These are phyloP conservation scores for Diaporthe amygdali DNA, from an alignment of 2,329 filamentous ascomycete genomes.

Conservation along the genomic window DNA sequence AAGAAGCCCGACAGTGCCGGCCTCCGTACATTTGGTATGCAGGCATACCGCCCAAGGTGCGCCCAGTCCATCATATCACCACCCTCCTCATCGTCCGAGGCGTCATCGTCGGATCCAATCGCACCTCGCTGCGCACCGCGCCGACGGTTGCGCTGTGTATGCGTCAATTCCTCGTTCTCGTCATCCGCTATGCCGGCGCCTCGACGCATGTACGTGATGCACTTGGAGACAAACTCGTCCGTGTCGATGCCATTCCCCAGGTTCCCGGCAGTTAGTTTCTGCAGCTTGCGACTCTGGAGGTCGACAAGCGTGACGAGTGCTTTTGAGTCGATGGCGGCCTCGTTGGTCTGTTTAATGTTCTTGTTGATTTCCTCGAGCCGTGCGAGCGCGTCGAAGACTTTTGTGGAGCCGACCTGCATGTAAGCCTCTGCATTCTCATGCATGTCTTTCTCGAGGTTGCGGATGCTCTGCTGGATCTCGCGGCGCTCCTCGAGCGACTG, in stretches of 20 bases:
- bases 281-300: slow-evolving; percentile 77
- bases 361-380: slow-evolving; percentile 69
- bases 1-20: slow-evolving; percentile 84
- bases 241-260: slow-evolving; percentile 79
- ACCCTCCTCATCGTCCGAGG: slow-evolving; percentile 71
- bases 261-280: slow-evolving; percentile 76
- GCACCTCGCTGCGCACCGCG: slow-evolving; percentile 31
- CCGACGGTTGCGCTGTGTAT: slow-evolving; percentile 53
- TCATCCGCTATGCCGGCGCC: slow-evolving; percentile 62
- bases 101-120: slow-evolving; percentile 51
- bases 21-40: slow-evolving; percentile 73
- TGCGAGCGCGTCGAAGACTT: slow-evolving; percentile 69
- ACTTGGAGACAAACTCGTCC: slow-evolving; percentile 91
- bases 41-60: slow-evolving; percentile 78
- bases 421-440: slow-evolving; percentile 75
- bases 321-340: slow-evolving; percentile 90
- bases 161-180: slow-evolving; percentile 54
- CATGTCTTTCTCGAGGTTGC: slow-evolving; percentile 68
- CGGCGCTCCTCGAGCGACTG: slow-evolving; percentile 79
- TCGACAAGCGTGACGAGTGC: slow-evolving; percentile 83
- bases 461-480: slow-evolving; percentile 69
- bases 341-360: slow-evolving; percentile 83
- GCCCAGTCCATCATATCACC: slow-evolving; percentile 87
- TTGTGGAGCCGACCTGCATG: slow-evolving; percentile 67
- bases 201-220: slow-evolving; percentile 83